Conservation (phyloP, 2,329 filamentous ascomycete species). For the Cordyceps javanica region DNA sequence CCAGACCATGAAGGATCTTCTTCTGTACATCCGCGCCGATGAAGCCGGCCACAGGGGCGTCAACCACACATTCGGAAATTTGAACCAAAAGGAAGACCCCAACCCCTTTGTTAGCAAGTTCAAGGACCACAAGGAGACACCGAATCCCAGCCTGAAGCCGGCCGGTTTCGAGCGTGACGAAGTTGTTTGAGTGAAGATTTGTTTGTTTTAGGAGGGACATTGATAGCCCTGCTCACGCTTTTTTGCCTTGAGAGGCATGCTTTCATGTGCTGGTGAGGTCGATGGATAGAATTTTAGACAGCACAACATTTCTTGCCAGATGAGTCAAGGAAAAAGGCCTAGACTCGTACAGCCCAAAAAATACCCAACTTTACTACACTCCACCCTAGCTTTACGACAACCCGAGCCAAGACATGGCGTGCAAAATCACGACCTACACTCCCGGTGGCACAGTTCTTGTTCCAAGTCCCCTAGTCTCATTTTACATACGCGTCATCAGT, state of each 20-base stretch:
- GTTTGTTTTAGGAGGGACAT: background rate
- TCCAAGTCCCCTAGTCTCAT: background rate
- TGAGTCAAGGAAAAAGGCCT: background rate
- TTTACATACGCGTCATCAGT: background rate
- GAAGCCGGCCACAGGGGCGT: constrained; percentile 89
- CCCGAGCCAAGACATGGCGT: background rate
- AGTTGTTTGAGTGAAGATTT: constrained; percentile 47
- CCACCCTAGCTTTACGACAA: background rate
- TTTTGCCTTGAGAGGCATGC: background rate
- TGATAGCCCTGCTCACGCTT: background rate
- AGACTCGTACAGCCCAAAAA: background rate
- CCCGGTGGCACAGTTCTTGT: background rate
- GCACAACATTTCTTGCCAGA: background rate
- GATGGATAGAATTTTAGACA: background rate
- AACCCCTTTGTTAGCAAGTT: constrained; percentile 88
- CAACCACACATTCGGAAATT: constrained; percentile 88
- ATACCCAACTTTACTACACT: constrained; percentile 3
- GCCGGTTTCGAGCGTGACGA: constrained; percentile 80
- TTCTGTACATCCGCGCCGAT: constrained; percentile 84
- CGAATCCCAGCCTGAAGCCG: constrained; percentile 59
- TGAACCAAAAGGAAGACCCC: constrained; percentile 78
- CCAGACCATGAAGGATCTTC: constrained; percentile 76
- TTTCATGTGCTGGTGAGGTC: background rate
- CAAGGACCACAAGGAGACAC: constrained; percentile 59
- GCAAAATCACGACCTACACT: background rate